Evolutionary conservation across 306 rosid species (phyloP).

Genomic region (Elaeagnus macrophylla): DNA sequence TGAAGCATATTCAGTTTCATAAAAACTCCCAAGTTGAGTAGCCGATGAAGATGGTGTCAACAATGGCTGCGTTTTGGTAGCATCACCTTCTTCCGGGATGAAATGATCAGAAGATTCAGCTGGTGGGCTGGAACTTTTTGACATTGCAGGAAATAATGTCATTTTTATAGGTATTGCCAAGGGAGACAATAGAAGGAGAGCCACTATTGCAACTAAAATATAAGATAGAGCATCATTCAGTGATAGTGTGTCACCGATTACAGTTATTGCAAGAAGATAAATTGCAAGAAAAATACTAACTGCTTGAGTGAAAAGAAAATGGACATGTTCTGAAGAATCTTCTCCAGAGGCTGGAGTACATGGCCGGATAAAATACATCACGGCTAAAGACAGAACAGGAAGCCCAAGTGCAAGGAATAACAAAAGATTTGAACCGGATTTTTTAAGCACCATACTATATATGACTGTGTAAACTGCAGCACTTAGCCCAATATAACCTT

Average conservation of each 20-base stretch:
- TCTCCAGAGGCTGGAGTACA: constrained; percentile 79
- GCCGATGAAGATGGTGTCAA: constrained; percentile 58
- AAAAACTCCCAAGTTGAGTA: constrained; percentile 37
- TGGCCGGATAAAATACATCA: constrained; percentile 68
- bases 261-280: constrained; percentile 45
- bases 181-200: constrained; percentile 57
- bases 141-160: constrained; percentile 51
- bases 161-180: constrained; percentile 68
- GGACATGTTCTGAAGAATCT: constrained; percentile 63
- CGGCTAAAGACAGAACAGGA: constrained; percentile 42
- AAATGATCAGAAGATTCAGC: constrained; percentile 39
- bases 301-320: constrained; percentile 65
- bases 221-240: constrained; percentile 40
- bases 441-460: constrained; percentile 37
- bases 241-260: constrained; percentile 29
- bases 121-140: constrained; percentile 16
- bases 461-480: constrained; percentile 71
- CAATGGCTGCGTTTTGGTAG: constrained; percentile 38
- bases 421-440: constrained; percentile 47
- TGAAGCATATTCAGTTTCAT: constrained; percentile 48
- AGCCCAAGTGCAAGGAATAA: constrained; percentile 58
- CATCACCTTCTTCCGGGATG: constrained; percentile 22
- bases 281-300: constrained; percentile 56
- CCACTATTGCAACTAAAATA: constrained; percentile 49
- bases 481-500: constrained; percentile 75